Conservation (phyloP, 352 stramenopile species). For the Globisporangium paddicum region DNA sequence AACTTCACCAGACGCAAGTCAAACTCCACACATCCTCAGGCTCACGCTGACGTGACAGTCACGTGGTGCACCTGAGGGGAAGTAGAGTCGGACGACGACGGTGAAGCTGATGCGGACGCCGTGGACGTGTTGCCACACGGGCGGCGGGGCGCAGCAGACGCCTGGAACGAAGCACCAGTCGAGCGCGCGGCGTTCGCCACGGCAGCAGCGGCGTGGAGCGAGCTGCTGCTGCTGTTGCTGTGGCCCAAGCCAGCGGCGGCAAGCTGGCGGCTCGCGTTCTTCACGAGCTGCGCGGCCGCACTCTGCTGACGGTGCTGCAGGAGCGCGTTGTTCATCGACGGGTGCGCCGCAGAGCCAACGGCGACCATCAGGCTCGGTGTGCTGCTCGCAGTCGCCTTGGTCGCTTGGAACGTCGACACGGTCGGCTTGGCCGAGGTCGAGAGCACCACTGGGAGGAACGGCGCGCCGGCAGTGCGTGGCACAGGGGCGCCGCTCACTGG, state of each 20-base stretch:
- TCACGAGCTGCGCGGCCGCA: conserved; percentile 9
- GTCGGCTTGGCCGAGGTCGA: not conserved
- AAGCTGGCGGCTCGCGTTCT: conserved; percentile 6
- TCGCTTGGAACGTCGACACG: conserved; percentile 5
- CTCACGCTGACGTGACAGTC: conserved; percentile 64
- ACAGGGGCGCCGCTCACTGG: not conserved
- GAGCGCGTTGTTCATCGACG: conserved; percentile 1
- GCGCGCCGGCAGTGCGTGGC: conserved; percentile 9
- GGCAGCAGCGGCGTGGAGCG: not conserved
- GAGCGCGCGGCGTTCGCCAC: conserved; percentile 13
- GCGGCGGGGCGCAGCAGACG: conserved; percentile 19
- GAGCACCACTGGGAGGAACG: conserved; percentile 19
- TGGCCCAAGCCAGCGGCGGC: conserved; percentile 3
- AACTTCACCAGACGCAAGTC: not conserved
- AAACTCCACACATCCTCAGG: not conserved
- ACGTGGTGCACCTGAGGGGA: conserved; percentile 59
- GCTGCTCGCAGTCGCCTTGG: not conserved
- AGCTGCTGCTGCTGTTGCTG: not conserved
- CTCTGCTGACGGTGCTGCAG: conserved; percentile 14
- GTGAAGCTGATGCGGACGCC: conserved; percentile 29
- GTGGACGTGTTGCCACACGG: conserved; percentile 50
- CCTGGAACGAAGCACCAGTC: conserved; percentile 25
- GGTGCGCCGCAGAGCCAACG: conserved; percentile 1
- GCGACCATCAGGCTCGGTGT: conserved; percentile 9
- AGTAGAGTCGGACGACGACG: conserved; percentile 40